Percentiles rank a stretch among this genome's conserved stretches.
Evolutionary conservation across 2,329 filamentous ascomycete genomes (phyloP).

Genomic region (Decorospora gaudefroyi): DNA sequence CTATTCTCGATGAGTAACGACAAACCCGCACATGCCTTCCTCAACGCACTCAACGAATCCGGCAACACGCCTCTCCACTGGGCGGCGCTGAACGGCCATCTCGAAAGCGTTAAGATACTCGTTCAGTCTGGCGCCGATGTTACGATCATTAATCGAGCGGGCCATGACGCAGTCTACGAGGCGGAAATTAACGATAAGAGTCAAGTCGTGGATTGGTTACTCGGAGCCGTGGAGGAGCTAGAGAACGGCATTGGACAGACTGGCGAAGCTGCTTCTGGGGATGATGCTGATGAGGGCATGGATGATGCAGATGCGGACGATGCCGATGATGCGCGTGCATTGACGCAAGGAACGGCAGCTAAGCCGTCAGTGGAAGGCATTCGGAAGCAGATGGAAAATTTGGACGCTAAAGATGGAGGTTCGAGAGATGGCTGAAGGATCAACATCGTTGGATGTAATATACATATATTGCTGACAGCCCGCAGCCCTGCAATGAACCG

Average conservation of each 20-base stretch:
- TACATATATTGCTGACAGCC: conserved; percentile 31
- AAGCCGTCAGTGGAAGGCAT: conserved; percentile 33
- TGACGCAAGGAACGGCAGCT: conserved; percentile 17
- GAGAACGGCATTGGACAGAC: conserved; percentile 46
- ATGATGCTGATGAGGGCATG: conserved; percentile 24
- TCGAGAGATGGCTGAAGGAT: conserved; percentile 33
- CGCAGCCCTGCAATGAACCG: conserved; percentile 16
- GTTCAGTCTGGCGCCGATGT: conserved; percentile 77
- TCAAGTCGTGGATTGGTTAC: conserved; percentile 55
- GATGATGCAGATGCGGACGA: conserved; percentile 22
- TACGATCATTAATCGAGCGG: conserved; percentile 77
- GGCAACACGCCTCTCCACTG: conserved; percentile 94
- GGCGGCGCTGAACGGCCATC: conserved; percentile 87
- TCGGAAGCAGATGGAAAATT: conserved; percentile 40
- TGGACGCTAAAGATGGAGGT: conserved; percentile 30
- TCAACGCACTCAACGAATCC: conserved; percentile 74
- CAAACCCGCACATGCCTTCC: conserved; percentile 50
- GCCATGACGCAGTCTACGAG: conserved; percentile 66
- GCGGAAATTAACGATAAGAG: conserved; percentile 56
- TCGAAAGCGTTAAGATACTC: conserved; percentile 77
- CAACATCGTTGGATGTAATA: conserved; percentile 22
- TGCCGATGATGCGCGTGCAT: conserved; percentile 6
- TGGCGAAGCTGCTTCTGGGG: conserved; percentile 44
- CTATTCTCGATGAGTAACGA: conserved; percentile 46
- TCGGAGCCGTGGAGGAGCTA: conserved; percentile 53